Evolutionary conservation across 192 early-diverging fungal species (phyloP).

Genomic region (Backusella tarrabulga): DNA sequence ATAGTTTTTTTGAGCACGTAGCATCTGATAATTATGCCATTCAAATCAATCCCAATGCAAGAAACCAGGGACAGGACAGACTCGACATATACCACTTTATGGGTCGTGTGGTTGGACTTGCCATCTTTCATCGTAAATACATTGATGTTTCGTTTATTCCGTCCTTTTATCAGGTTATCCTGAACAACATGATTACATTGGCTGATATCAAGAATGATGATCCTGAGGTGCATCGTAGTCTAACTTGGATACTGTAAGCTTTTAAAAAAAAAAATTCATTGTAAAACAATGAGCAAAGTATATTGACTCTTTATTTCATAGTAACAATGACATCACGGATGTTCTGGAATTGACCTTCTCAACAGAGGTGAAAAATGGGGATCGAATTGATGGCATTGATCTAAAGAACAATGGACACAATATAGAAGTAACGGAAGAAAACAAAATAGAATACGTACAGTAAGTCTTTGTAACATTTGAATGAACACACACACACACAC

Average conservation of each 20-base stretch:
- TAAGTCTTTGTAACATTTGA: constrained; percentile 20
- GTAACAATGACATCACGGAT: constrained; percentile 86
- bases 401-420: constrained; percentile 83
- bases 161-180: constrained; percentile 95
- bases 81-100: constrained; percentile 98
- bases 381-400: constrained; percentile 84
- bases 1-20: constrained; percentile 91
- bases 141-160: constrained; percentile 95
- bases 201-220: constrained; percentile 96
- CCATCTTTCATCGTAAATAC: constrained; percentile 96
- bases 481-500: not conserved
- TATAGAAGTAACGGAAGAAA: constrained; percentile 91
- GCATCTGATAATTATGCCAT: constrained; percentile 97
- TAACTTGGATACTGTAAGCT: constrained; percentile 91
- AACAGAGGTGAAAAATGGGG: constrained; percentile 88
- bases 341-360: constrained; percentile 87
- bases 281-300: not conserved
- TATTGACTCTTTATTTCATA: constrained; percentile 11
- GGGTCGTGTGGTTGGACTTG: constrained; percentile 92
- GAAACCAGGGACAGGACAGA: constrained; percentile 91
- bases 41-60: constrained; percentile 91
- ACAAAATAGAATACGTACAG: constrained; percentile 95
- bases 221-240: constrained; percentile 84
- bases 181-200: constrained; percentile 84
- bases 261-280: not conserved